A percentile compares a stretch with the other conserved stretches of the same genome.
These are phyloP conservation scores for Naganishia onofrii DNA, from an alignment of 768 basidiomycete species.

Conservation along the genomic window DNA sequence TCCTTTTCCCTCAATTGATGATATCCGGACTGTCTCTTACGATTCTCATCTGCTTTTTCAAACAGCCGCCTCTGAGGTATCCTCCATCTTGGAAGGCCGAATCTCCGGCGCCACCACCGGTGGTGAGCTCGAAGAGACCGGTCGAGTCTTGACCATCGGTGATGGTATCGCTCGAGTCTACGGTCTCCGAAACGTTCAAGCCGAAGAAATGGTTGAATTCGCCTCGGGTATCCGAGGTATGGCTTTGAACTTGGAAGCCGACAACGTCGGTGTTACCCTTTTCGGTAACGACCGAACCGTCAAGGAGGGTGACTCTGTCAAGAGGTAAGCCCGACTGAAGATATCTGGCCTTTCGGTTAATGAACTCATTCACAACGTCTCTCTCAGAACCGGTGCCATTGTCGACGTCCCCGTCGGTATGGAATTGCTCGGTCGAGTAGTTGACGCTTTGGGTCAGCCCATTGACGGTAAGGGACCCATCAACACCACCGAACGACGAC, in stretches of 20 bases:
- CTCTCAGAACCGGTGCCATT: slow-evolving; percentile 80
- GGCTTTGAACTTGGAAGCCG: slow-evolving; percentile 99
- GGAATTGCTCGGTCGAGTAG: slow-evolving; percentile 94
- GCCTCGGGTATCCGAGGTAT: slow-evolving; percentile 99
- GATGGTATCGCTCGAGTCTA: slow-evolving; percentile 94
- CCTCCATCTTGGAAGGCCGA: slow-evolving; percentile 96
- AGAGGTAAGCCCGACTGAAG: too few species aligned
- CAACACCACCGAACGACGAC: slow-evolving; percentile 84
- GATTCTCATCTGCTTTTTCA: slow-evolving; percentile 43
- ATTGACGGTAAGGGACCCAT: slow-evolving; percentile 99
- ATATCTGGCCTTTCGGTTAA: too few species aligned
- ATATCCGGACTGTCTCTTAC: too few species aligned
- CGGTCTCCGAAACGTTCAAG: slow-evolving; percentile 95
- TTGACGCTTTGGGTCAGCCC: slow-evolving; percentile 98
- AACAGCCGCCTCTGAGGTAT: slow-evolving; percentile 95
- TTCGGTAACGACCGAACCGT: slow-evolving; percentile 82
- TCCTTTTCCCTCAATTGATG: not conserved
- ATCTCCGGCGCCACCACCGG: slow-evolving; percentile 88
- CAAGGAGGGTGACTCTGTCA: slow-evolving; percentile 99
- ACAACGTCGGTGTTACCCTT: slow-evolving; percentile 99
- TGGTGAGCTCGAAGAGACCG: slow-evolving; percentile 97
- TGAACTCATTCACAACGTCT: not conserved
- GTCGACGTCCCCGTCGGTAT: slow-evolving; percentile 99
- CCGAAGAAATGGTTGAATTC: slow-evolving; percentile 99
- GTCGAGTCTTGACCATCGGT: slow-evolving; percentile 98